Evolutionary conservation across 2,329 filamentous ascomycete genomes (phyloP).

Genomic region (Venturia carpophila): DNA sequence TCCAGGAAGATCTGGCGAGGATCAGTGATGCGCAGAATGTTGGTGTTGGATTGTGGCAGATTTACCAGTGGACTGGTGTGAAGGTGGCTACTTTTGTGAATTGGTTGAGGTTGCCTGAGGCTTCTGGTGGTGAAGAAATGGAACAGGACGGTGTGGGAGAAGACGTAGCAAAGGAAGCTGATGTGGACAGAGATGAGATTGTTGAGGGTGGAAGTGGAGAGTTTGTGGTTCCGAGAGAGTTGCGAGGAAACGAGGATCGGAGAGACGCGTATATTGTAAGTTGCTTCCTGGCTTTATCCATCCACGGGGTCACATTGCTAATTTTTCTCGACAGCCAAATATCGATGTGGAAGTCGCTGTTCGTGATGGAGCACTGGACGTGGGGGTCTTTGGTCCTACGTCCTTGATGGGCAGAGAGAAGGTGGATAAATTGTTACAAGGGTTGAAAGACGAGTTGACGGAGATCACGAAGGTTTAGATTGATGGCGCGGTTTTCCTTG

Average conservation of each 20-base stretch:
- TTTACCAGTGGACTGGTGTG: conserved; percentile 66
- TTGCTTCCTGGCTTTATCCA: background rate
- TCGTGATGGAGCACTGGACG: conserved; percentile 40
- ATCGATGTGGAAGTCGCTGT: conserved; percentile 50
- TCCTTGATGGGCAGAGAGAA: conserved; percentile 1
- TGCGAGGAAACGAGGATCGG: conserved; percentile 24
- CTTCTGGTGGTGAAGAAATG: conserved; percentile 21
- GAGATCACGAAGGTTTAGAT: background rate
- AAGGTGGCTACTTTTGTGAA: conserved; percentile 70
- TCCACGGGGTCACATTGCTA: conserved; percentile 20
- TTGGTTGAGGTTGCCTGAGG: conserved; percentile 55
- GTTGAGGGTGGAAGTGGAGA: conserved; percentile 11
- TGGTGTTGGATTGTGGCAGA: conserved; percentile 59
- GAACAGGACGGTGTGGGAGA: conserved; percentile 21
- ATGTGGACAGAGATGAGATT: conserved; percentile 22
- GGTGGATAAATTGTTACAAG: conserved; percentile 8
- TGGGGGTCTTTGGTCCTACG: conserved; percentile 45
- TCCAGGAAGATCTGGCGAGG: conserved; percentile 60
- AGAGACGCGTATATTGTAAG: conserved; percentile 35
- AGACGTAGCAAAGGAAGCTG: conserved; percentile 16
- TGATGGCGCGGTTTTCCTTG: background rate
- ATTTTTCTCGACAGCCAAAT: conserved; percentile 36
- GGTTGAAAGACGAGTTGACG: background rate
- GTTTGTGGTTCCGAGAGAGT: conserved; percentile 22
- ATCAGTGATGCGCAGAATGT: conserved; percentile 52